These are phyloP conservation scores for Mortierella sp. DNA, from an alignment of 371 early-diverging fungal genomes.

Conservation along the genomic window DNA sequence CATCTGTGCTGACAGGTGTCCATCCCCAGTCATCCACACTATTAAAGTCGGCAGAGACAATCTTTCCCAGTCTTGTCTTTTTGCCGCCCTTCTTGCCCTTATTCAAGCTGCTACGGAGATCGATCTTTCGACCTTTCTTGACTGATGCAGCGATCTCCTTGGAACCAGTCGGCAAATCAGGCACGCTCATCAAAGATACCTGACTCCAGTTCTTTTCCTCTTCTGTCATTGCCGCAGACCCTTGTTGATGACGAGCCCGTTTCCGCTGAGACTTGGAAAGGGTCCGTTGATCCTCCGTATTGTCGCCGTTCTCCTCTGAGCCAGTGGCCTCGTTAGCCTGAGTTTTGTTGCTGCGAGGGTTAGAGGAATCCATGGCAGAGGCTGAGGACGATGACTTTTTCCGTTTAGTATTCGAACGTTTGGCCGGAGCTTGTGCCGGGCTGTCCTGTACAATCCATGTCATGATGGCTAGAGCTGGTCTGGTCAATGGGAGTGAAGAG, in stretches of 20 bases:
- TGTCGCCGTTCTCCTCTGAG: neutral
- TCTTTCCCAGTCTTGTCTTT: slow-evolving; percentile 14
- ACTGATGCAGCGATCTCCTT: slow-evolving; percentile 5
- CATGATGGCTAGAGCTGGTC: slow-evolving; percentile 8
- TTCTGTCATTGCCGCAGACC: slow-evolving; percentile 24
- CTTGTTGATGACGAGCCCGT: slow-evolving; percentile 41
- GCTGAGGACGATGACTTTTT: slow-evolving; percentile 19
- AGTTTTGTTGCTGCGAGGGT: neutral
- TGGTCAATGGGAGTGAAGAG: neutral
- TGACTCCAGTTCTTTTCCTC: slow-evolving; percentile 51
- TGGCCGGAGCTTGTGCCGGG: slow-evolving; percentile 12
- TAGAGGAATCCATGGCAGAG: neutral
- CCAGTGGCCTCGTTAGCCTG: neutral
- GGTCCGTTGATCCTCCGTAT: slow-evolving; percentile 6
- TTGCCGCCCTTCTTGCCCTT: slow-evolving; percentile 29
- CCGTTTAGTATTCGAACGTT: slow-evolving; percentile 48
- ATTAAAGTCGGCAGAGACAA: slow-evolving; percentile 35
- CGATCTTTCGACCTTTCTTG: slow-evolving; percentile 5
- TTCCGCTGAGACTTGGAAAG: slow-evolving; percentile 49
- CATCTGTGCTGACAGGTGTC: slow-evolving; percentile 59
- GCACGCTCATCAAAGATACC: slow-evolving; percentile 41
- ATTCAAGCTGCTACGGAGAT: neutral
- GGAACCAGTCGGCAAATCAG: slow-evolving; percentile 27
- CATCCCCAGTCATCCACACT: slow-evolving; percentile 70
- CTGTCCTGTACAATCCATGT: slow-evolving; percentile 45